These are phyloP conservation scores for Cruciata laevipes DNA, from an alignment of 257 asterid genomes.

Conservation along the genomic window DNA sequence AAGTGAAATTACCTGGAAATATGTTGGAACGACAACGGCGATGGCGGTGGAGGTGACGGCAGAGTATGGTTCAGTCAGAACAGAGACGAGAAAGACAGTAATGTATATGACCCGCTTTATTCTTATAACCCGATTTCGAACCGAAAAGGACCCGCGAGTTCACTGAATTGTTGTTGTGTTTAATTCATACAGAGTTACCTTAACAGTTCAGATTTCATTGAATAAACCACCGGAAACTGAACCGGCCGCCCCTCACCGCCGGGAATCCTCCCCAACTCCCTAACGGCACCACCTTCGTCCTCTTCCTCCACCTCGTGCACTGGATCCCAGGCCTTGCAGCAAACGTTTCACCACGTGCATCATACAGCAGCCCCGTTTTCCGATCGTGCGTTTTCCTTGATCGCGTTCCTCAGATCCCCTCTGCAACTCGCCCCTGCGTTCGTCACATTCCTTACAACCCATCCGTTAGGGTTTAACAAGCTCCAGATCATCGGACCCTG, in stretches of 20 bases:
- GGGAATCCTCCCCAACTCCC: conserved; percentile 19
- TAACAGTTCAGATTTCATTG: too few relatives aligned
- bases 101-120: too few relatives aligned
- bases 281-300: conserved; percentile 23
- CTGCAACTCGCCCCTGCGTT: neutral
- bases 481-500: neutral
- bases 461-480: too few relatives aligned
- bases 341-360: conserved; percentile 43
- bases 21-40: too few relatives aligned
- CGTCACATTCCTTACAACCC: too few relatives aligned
- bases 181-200: neutral
- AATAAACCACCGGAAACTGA: conserved; percentile 41
- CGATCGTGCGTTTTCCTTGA: conserved; percentile 31
- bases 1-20: too few relatives aligned
- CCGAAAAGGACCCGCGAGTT: too few relatives aligned
- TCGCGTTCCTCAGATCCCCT: conserved; percentile 15
- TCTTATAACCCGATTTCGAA: too few relatives aligned
- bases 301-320: conserved; percentile 42
- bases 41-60: too few relatives aligned
- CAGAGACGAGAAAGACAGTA: too few relatives aligned
- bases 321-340: conserved; percentile 37
- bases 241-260: neutral
- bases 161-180: neutral
- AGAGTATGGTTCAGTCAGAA: too few relatives aligned
- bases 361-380: conserved; percentile 38